Percentiles rank a stretch among this genome's conserved stretches.
Evolutionary conservation across 176 grass and related monocot genomes (phyloP).

Genomic region (Musa schizocarpa): DNA sequence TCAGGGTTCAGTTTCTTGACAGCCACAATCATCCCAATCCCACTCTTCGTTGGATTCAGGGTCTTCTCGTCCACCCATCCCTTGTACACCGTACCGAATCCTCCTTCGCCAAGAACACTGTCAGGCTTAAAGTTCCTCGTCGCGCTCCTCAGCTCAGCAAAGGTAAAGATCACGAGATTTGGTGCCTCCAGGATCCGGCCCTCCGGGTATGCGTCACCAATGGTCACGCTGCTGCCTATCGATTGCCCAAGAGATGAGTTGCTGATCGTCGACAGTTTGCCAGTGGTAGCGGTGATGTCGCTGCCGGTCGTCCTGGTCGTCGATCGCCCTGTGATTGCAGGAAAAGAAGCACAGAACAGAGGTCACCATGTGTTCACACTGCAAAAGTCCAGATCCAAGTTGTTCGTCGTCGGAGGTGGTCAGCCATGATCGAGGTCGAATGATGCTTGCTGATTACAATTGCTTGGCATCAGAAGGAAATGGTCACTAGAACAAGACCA

Average conservation of each 20-base stretch:
- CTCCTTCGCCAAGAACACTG: neutral
- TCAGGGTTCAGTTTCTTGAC: constrained; percentile 15
- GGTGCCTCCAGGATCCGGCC: constrained; percentile 5
- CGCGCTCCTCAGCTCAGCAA: neutral
- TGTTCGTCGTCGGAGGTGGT: too few relatives aligned
- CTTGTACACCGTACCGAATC: constrained; percentile 15
- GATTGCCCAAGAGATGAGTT: constrained; percentile 5
- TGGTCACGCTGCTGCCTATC: neutral
- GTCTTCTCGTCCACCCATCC: constrained; percentile 5
- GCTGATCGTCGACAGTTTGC: neutral
- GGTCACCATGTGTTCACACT: too few relatives aligned
- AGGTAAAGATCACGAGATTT: neutral
- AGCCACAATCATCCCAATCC: neutral
- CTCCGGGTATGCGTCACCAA: neutral
- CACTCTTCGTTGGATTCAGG: neutral
- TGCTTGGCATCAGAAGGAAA: too few relatives aligned
- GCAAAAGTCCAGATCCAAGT: too few relatives aligned
- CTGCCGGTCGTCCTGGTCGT: neutral
- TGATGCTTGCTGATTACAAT: too few relatives aligned
- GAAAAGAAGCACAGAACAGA: neutral
- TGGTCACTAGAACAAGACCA: too few relatives aligned
- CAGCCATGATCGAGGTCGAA: too few relatives aligned
- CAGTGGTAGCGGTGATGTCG: neutral
- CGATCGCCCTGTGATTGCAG: neutral
- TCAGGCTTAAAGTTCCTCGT: constrained; percentile 6